Percentiles rank a stretch among this genome's conserved stretches.
phyloP scores from a whole-genome alignment of 2,329 filamentous ascomycete genomes.

The Lanzia echinophila region DNA sequence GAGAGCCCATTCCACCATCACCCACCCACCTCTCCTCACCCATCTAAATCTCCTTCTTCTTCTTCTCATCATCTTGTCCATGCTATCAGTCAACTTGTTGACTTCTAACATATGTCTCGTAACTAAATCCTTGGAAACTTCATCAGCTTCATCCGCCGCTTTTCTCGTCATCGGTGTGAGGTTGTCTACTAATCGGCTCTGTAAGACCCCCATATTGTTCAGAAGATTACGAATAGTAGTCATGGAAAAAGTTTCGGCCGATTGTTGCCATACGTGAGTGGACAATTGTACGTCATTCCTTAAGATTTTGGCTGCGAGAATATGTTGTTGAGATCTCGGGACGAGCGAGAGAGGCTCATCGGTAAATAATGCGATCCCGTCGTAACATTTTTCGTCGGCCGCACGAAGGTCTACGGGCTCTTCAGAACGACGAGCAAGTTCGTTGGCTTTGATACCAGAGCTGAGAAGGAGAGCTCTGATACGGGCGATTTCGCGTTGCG shows the following conservation, averaged over 20 bases:
- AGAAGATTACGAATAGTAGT: constrained; percentile 48
- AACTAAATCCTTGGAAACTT: constrained; percentile 67
- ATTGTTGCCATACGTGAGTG: constrained; percentile 43
- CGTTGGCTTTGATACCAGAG: constrained; percentile 83
- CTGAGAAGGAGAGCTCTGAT: constrained; percentile 69
- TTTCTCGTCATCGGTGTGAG: constrained; percentile 55
- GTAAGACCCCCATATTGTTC: constrained; percentile 36
- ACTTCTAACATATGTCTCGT: constrained; percentile 71
- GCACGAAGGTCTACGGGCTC: constrained; percentile 23
- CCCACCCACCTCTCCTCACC: constrained; percentile 70
- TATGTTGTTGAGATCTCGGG: constrained; percentile 31
- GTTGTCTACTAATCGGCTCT: constrained; percentile 34
- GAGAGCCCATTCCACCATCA: constrained; percentile 78
- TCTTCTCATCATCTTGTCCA: constrained; percentile 68
- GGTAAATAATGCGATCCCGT: constrained; percentile 21
- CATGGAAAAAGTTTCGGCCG: constrained; percentile 51
- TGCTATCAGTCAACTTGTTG: constrained; percentile 71
- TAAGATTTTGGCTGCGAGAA: constrained; percentile 47
- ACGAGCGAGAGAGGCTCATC: constrained; percentile 13
- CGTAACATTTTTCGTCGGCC: constrained; percentile 14
- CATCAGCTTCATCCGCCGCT: constrained; percentile 73
- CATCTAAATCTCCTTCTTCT: constrained; percentile 64
- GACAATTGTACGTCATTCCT: constrained; percentile 41
- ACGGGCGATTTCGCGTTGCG: constrained; percentile 72
- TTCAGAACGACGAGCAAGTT: constrained; percentile 60